These are phyloP conservation scores for Epicoccum nigrum DNA, from an alignment of 2,329 filamentous ascomycete genomes.

Conservation along the genomic window DNA sequence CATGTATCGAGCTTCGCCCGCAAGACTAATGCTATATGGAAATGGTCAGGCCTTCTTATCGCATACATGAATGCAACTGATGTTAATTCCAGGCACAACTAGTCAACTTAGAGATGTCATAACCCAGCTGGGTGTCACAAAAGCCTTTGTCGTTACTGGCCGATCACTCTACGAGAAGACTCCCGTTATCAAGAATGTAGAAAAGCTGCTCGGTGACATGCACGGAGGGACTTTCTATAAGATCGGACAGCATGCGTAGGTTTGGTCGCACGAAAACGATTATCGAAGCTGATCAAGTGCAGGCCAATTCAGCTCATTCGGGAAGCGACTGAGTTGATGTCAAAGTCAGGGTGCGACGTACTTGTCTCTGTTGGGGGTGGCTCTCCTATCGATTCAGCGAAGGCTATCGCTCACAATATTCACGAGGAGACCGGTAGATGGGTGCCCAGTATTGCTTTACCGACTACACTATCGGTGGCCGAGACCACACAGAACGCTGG, in stretches of 20 bases:
- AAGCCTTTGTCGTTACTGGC: constrained; percentile 64
- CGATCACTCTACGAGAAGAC: constrained; percentile 61
- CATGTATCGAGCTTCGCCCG: constrained; percentile 44
- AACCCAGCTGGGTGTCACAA: constrained; percentile 47
- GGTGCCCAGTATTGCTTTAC: constrained; percentile 48
- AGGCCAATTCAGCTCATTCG: constrained; percentile 45
- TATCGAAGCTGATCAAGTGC: constrained; percentile 16
- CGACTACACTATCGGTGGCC: constrained; percentile 55
- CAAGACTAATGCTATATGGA: constrained; percentile 49
- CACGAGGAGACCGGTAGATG: constrained; percentile 47
- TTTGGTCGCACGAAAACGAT: constrained; percentile 40
- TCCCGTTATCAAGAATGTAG: constrained; percentile 59
- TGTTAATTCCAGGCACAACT: constrained; percentile 38
- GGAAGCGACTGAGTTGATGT: constrained; percentile 44
- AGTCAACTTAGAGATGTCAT: constrained; percentile 41
- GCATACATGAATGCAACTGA: background rate
- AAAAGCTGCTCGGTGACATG: constrained; percentile 56
- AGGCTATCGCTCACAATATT: constrained; percentile 48
- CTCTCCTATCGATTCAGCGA: constrained; percentile 58
- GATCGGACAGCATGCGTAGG: constrained; percentile 61
- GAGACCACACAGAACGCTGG: constrained; percentile 61
- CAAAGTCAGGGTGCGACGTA: constrained; percentile 45
- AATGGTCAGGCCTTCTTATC: constrained; percentile 26
- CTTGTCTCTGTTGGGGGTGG: constrained; percentile 53
- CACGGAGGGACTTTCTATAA: constrained; percentile 62